These are phyloP conservation scores for Hericium alpestre DNA, from an alignment of 768 basidiomycete species.

Conservation along the genomic window DNA sequence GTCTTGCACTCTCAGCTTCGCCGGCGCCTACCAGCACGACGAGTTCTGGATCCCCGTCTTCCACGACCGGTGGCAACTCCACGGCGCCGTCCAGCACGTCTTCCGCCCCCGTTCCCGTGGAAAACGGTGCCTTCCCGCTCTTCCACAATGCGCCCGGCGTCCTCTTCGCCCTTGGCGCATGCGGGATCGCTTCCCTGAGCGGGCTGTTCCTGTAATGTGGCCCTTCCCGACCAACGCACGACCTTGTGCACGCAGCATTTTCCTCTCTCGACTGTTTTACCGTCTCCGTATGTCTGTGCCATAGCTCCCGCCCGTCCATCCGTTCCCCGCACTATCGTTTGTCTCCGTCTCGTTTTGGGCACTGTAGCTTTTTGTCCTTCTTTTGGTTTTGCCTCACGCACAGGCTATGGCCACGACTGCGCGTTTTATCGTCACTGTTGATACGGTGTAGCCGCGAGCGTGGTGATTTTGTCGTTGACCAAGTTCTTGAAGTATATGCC, in stretches of 20 bases:
- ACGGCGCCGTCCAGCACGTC: constrained; percentile 1
- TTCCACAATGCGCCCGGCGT: background rate
- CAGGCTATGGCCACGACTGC: too few species aligned
- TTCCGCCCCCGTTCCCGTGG: background rate
- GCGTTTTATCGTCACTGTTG: too few species aligned
- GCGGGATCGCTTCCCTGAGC: background rate
- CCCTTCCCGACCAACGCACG: background rate
- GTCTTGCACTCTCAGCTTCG: constrained; percentile 2
- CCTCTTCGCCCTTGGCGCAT: constrained; percentile 1
- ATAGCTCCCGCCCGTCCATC: background rate
- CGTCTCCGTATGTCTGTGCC: background rate
- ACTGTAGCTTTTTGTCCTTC: background rate
- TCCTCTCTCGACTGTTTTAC: background rate
- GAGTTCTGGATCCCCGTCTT: background rate
- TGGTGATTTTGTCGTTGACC: too few species aligned
- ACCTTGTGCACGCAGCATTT: background rate
- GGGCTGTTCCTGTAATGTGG: background rate
- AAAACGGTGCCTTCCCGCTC: background rate
- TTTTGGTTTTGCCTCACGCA: too few species aligned
- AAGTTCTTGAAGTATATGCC: too few species aligned
- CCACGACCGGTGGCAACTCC: constrained; percentile 1
- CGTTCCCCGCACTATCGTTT: background rate
- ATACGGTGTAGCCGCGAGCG: too few species aligned
- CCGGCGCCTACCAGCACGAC: constrained; percentile 3
- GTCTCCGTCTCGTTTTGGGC: background rate